Evolutionary conservation across 495 filamentous ascomycete species (phyloP), one percentile per base, ranked within the genome.

Genomic region (Neurospora hispaniola): DNA sequence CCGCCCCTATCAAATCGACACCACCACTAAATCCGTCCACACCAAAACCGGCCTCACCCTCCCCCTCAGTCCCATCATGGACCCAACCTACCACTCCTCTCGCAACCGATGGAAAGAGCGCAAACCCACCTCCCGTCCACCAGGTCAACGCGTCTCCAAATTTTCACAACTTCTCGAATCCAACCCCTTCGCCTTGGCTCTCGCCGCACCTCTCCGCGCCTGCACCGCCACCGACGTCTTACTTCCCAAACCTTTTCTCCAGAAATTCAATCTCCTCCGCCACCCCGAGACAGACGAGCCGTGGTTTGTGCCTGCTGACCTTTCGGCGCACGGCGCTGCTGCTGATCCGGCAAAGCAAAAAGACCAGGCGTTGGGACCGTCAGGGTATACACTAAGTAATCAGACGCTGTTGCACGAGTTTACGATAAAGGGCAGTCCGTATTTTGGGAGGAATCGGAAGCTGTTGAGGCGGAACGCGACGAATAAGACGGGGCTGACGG

Each of bases 181-280:
- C 54, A 66, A 38, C 27, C 54, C 54, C 6, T 66, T 66, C 27
- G 85, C 88, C 20, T 82, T 84, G 23, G 89, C 90, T 12, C 86
- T 97, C 8, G 91, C 90, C 18, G 89, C 88, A 0, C 89, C 90
- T 0, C 46, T 88, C 18, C 89, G 94, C 41, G 77, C 79, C 74
- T 96, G 93, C 79, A 42, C 80, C 3, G 46, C 88, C n/a, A 91
- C 92, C 9, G 78, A 77, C 0, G 76, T 78, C 1, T 76, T 85
- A 3, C 76, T 95, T 1, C 94, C 94, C 0, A 82, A 74, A 5
- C 87, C 83, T 72, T 88, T 97, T 71, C 81, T 94, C 14, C 86
- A 89, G 42, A 83, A 87, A 39, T 91, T 92, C 77, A 84, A 84
- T 10, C 66, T 93, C 10, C 78, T 89, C 2, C 75, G 80, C 20